A percentile compares a stretch with the other conserved stretches of the same genome.
Evolutionary conservation across 768 basidiomycete genomes (phyloP).

Genomic region (Rhizopogon vesiculosus): DNA sequence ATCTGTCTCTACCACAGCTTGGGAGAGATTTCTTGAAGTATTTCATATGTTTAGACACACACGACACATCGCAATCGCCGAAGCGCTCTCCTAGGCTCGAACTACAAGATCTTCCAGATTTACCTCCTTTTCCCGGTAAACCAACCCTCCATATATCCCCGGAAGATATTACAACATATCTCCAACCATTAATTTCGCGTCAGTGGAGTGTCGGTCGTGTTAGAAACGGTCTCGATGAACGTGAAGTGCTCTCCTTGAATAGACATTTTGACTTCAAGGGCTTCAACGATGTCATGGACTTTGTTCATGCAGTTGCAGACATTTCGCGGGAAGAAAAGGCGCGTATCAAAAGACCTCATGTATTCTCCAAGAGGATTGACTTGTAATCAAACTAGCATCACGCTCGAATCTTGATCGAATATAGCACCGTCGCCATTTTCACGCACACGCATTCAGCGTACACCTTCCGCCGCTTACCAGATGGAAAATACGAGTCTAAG

Average conservation of each 20-base stretch:
- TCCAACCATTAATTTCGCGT: slow-evolving; percentile 32
- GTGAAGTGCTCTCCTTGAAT: slow-evolving; percentile 17
- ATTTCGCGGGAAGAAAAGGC: slow-evolving; percentile 29
- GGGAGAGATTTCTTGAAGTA: no score
- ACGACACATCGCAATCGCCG: slow-evolving; percentile 1
- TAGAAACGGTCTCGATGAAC: slow-evolving; percentile 2
- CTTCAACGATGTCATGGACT: slow-evolving; percentile 19
- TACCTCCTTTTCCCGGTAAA: slow-evolving; percentile 24
- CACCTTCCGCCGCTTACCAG: slow-evolving; percentile 5
- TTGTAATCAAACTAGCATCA: slow-evolving; percentile 19
- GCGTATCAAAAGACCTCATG: slow-evolving; percentile 6
- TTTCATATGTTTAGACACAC: neutral
- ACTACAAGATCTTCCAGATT: slow-evolving; percentile 13
- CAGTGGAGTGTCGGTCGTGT: slow-evolving; percentile 22
- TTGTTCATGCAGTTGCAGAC: slow-evolving; percentile 22
- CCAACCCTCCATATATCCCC: slow-evolving; percentile 31
- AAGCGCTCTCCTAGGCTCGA: neutral
- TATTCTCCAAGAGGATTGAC: neutral
- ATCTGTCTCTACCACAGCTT: neutral
- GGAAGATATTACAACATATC: slow-evolving; percentile 26
- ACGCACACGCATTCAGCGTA: slow-evolving; percentile 24
- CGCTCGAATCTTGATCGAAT: slow-evolving; percentile 25
- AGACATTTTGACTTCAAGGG: slow-evolving; percentile 24
- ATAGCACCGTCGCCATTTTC: slow-evolving; percentile 15
- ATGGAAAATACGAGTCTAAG: slow-evolving; percentile 8